Conservation (phyloP, 495 filamentous ascomycete genomes). For the Penicillium diatomitis region DNA sequence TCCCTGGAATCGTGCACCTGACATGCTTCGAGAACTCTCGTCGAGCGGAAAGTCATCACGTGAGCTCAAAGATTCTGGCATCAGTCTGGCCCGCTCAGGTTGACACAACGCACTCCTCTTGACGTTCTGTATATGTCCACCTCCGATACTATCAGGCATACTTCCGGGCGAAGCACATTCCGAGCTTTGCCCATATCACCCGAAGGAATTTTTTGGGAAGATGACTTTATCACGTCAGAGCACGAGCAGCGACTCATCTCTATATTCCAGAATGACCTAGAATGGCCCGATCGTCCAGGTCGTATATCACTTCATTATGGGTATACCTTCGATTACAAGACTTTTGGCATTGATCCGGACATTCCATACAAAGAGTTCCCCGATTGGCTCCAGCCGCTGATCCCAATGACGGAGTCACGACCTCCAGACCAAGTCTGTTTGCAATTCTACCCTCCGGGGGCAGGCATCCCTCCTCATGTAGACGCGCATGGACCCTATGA, state of each 20-base stretch:
- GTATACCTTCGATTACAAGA: conserved; percentile 38
- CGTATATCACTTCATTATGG: conserved; percentile 34
- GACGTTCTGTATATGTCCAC: no score
- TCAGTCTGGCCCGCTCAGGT: not conserved
- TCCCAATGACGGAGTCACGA: conserved; percentile 26
- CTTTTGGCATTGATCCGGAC: conserved; percentile 29
- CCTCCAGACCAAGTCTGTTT: conserved; percentile 35
- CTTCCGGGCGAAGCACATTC: conserved; percentile 8
- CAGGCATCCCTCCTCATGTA: conserved; percentile 34
- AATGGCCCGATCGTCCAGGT: conserved; percentile 29
- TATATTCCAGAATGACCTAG: conserved; percentile 23
- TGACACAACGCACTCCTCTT: no score
- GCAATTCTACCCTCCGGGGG: conserved; percentile 34
- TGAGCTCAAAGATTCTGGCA: no score
- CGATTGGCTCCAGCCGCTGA: conserved; percentile 27
- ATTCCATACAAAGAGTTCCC: conserved; percentile 34
- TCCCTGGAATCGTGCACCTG: no score
- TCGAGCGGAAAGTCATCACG: no score
- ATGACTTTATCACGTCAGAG: conserved; percentile 23
- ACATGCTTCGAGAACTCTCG: no score
- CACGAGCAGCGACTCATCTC: conserved; percentile 27
- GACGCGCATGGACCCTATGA: conserved; percentile 31
- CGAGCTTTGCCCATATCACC: conserved; percentile 23
- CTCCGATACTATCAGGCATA: not conserved
- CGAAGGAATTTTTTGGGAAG: conserved; percentile 23